These are phyloP conservation scores for Syncephalis plumigaleata DNA, from an alignment of 371 early-diverging fungal species.

Conservation along the genomic window DNA sequence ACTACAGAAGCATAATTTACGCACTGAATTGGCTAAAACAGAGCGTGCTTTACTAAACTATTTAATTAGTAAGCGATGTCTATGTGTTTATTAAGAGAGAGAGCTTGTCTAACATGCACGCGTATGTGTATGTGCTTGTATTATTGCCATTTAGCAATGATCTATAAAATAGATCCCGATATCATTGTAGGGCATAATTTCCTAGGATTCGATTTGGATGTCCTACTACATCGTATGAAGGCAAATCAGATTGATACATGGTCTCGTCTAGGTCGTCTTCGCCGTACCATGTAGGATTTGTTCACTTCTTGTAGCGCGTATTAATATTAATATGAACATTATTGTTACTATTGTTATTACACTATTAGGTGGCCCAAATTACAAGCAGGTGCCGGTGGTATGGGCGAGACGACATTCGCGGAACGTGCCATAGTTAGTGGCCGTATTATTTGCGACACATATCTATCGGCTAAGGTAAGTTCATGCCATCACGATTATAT, in stretches of 20 bases:
- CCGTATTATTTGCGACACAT: conserved; percentile 92
- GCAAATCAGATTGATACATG: conserved; percentile 46
- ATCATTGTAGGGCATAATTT: conserved; percentile 95
- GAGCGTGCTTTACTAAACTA: conserved; percentile 48
- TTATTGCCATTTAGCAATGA: conserved; percentile 25
- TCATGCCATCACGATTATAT: conserved; percentile 6
- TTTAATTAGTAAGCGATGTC: conserved; percentile 26
- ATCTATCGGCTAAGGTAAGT: conserved; percentile 75
- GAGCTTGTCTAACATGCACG: too few relatives aligned
- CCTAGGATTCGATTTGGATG: conserved; percentile 80
- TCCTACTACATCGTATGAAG: conserved; percentile 87
- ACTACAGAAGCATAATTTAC: conserved; percentile 16
- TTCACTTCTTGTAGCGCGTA: too few relatives aligned
- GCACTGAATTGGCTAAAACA: conserved; percentile 26
- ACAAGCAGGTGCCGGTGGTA: conserved; percentile 66
- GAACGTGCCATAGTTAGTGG: conserved; percentile 70
- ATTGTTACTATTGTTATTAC: too few relatives aligned
- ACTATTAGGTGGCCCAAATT: conserved; percentile 71
- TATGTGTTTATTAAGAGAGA: neutral
- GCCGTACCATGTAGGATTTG: too few relatives aligned
- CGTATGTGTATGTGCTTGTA: too few relatives aligned
- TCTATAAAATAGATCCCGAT: conserved; percentile 78
- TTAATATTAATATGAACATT: too few relatives aligned
- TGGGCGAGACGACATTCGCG: conserved; percentile 54
- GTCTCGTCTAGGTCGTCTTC: conserved; percentile 71